Conservation (phyloP, 805 yeast species). For the Blastobotrys robertii region DNA sequence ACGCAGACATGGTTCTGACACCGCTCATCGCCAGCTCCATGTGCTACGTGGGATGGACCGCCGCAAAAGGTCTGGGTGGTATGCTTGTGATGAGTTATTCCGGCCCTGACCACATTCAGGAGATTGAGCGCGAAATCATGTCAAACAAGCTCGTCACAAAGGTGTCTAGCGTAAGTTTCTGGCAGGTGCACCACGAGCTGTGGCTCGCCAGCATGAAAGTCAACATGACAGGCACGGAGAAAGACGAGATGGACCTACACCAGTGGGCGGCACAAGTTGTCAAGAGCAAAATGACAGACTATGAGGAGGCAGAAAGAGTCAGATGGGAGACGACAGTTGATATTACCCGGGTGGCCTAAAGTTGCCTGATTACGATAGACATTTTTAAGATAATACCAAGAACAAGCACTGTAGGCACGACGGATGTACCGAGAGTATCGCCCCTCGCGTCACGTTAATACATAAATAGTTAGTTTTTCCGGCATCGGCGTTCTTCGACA, state of each 20-base stretch:
- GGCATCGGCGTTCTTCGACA: neutral
- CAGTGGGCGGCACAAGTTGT: conserved; percentile 20
- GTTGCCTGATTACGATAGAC: no score
- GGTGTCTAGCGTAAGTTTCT: conserved; percentile 27
- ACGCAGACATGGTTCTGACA: conserved; percentile 28
- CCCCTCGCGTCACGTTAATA: neutral
- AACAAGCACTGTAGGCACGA: no score
- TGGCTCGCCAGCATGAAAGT: conserved; percentile 32
- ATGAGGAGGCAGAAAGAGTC: conserved; percentile 1
- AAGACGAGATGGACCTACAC: conserved; percentile 27
- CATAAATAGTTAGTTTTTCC: neutral
- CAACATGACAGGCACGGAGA: conserved; percentile 25
- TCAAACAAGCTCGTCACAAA: conserved; percentile 21
- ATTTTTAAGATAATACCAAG: no score
- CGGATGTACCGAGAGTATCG: no score
- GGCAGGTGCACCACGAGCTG: conserved; percentile 36
- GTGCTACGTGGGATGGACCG: conserved; percentile 32
- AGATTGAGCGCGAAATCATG: conserved; percentile 19
- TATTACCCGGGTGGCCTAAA: neutral
- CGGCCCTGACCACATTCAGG: conserved; percentile 27
- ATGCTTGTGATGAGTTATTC: conserved; percentile 36
- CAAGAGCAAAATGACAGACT: conserved; percentile 14
- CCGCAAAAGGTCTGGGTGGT: conserved; percentile 32
- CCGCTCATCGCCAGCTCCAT: conserved; percentile 31
- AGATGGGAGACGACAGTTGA: conserved; percentile 3